Base-by-base conservation (phyloP, 257 asterid species). In the Schizonepeta tenuifolia region DNA sequence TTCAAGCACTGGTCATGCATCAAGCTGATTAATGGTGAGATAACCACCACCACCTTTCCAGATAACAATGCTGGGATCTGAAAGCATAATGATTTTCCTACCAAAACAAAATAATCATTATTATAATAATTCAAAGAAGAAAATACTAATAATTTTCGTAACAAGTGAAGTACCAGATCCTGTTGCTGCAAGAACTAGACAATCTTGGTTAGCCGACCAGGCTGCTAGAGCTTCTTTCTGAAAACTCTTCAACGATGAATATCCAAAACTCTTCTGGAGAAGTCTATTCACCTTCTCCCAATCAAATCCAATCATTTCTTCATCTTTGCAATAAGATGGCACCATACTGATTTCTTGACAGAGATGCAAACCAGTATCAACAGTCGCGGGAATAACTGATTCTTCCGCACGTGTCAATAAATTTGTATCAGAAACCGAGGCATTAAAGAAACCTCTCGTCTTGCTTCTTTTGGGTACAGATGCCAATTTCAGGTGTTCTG, bases 1-100 rank as follows among this genome's bases (percentile, higher is more conserved):
- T 85, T 90, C 85, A 90, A 80, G 78, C 96, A 90, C 69, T 90
- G 96, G 76, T 88, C 95, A 56, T 90, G 93, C 96, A 90, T 90
- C 86, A 90, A 86, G 88, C 96, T 88, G 76, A 90, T 90, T 77
- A 90, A 78, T 58, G 96, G 96, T 26, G 96, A 90, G 77, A 90
- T 84, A 69, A 90, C 95, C 9, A 90, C 83, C 53, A 90, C 93
- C 64, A 90, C 90, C 83, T 88, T 88, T 62, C 95, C 91, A 18
- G 91, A 83, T 64, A 90, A 69, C 73, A 90, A 74, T 55, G 95
- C 95, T 44, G 96, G 92, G 60, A 90, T 63, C 83, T 90, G 95
- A 74, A 90, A 88, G 74, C 95, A 90, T 71, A 88, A 72, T 9
- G 95, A 90, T 74, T 90, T 90, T 74, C 95, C 97, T 90, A 74